phyloP scores from a whole-genome alignment of 345 rosid species.

The Aquilaria yunnanensis region DNA sequence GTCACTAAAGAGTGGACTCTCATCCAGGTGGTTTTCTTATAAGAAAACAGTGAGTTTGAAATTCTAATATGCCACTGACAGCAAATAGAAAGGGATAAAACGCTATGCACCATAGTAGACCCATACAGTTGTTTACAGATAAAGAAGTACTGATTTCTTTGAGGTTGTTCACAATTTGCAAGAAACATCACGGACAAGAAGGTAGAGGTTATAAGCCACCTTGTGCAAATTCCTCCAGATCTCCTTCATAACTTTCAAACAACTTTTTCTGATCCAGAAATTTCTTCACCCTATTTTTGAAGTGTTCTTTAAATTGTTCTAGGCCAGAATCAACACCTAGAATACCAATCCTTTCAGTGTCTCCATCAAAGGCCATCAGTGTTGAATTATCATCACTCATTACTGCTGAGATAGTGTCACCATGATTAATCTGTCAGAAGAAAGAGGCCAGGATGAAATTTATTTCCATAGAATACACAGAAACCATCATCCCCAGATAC shows the following conservation, averaged over 20 bases:
- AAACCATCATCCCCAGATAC: too few relatives aligned
- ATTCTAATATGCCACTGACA: too few relatives aligned
- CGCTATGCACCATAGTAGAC: too few relatives aligned
- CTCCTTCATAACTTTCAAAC: slow-evolving; percentile 54
- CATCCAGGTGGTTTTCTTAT: too few relatives aligned
- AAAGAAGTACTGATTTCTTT: too few relatives aligned
- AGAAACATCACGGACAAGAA: too few relatives aligned
- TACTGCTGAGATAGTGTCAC: slow-evolving; percentile 32
- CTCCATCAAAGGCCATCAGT: slow-evolving; percentile 28
- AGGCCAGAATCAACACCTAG: slow-evolving; percentile 41
- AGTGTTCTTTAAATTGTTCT: slow-evolving; percentile 56
- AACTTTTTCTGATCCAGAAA: slow-evolving; percentile 44
- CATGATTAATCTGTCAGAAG: slow-evolving; percentile 18
- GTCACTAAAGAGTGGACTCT: background rate
- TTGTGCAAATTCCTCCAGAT: slow-evolving; percentile 63
- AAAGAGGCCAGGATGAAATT: slow-evolving; percentile 1
- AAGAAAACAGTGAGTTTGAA: too few relatives aligned
- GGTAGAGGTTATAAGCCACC: slow-evolving; percentile 28
- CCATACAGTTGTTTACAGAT: too few relatives aligned
- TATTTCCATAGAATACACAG: background rate
- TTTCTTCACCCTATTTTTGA: slow-evolving; percentile 45
- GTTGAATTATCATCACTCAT: slow-evolving; percentile 35
- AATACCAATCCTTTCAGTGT: slow-evolving; percentile 37
- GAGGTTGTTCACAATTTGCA: too few relatives aligned
- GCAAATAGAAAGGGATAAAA: too few relatives aligned